A percentile compares a stretch with the other conserved stretches of the same genome.
phyloP scores from a whole-genome alignment of 73 alveolate genomes.

The Paramecium primaurelia region DNA sequence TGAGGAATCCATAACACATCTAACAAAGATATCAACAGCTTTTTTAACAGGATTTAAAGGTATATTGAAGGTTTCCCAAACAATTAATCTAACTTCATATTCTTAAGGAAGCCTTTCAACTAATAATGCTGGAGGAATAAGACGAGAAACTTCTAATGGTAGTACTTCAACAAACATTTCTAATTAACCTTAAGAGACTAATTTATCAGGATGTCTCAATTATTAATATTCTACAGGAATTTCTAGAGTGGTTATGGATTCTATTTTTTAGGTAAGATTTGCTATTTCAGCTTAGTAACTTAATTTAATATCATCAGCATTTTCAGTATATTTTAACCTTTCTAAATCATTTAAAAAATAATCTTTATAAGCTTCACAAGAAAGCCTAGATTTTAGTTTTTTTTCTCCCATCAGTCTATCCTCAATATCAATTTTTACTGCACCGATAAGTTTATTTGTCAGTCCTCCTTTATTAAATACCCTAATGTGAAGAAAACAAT shows the following conservation, averaged over 20 bases:
- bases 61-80: slow-evolving; percentile 94
- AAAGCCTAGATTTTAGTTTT: slow-evolving; percentile 42
- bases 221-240: slow-evolving; percentile 92
- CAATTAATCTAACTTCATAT: slow-evolving; percentile 91
- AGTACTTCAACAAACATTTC: slow-evolving; percentile 91
- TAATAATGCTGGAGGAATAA: slow-evolving; percentile 72
- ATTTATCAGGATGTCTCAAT: slow-evolving; percentile 71
- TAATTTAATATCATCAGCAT: slow-evolving; percentile 43
- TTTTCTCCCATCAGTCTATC: slow-evolving; percentile 74
- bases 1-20: slow-evolving; percentile 87
- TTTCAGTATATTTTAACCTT: slow-evolving; percentile 40
- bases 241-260: slow-evolving; percentile 46
- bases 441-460: slow-evolving; percentile 86
- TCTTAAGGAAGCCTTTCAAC: slow-evolving; percentile 81
- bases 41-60: slow-evolving; percentile 85
- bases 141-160: slow-evolving; percentile 79
- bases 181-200: slow-evolving; percentile 87
- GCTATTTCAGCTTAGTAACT: slow-evolving; percentile 27
- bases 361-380: slow-evolving; percentile 57
- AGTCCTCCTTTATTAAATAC: slow-evolving; percentile 66
- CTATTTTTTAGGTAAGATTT: background rate
- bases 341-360: slow-evolving; percentile 30
- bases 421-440: slow-evolving; percentile 92
- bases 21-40: slow-evolving; percentile 83
- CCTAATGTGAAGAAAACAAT: slow-evolving; percentile 67